Percentiles rank a stretch among this genome's conserved stretches.
phyloP scores from a whole-genome alignment of 1,139 yeast genomes.

The Candida gigantensis region DNA sequence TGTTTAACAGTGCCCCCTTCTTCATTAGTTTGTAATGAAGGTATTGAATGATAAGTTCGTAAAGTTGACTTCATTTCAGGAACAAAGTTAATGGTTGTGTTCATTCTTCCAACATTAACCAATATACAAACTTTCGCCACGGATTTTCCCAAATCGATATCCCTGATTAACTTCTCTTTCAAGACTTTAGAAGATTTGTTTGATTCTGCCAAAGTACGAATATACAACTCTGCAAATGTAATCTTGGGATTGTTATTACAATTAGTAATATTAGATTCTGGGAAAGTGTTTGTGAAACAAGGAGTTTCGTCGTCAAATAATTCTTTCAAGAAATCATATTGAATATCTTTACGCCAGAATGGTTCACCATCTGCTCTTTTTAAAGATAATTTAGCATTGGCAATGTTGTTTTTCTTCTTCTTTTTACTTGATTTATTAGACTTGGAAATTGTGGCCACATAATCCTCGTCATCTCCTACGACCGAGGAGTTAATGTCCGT shows the following conservation, averaged over 20 bases:
- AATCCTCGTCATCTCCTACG: slow-evolving; percentile 18
- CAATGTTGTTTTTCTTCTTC: slow-evolving; percentile 16
- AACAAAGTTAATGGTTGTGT: slow-evolving; percentile 92
- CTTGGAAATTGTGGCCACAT: slow-evolving; percentile 13
- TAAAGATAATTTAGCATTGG: slow-evolving; percentile 34
- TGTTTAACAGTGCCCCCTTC: slow-evolving; percentile 59
- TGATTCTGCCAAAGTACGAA: slow-evolving; percentile 80
- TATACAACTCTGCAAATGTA: slow-evolving; percentile 84
- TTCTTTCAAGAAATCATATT: slow-evolving; percentile 70
- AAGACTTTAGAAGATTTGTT: slow-evolving; percentile 81
- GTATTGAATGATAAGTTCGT: slow-evolving; percentile 91
- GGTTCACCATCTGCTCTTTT: slow-evolving; percentile 94
- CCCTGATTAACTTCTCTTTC: slow-evolving; percentile 70
- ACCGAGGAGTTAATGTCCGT: slow-evolving; percentile 18
- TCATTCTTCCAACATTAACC: slow-evolving; percentile 91
- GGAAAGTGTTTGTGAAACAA: slow-evolving; percentile 67
- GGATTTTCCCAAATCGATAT: slow-evolving; percentile 63
- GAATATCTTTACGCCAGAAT: slow-evolving; percentile 85
- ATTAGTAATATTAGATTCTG: slow-evolving; percentile 33
- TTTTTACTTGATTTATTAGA: slow-evolving; percentile 7
- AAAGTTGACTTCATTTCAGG: slow-evolving; percentile 96
- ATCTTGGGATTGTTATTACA: slow-evolving; percentile 49
- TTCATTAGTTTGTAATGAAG: slow-evolving; percentile 76
- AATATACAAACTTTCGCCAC: slow-evolving; percentile 82
- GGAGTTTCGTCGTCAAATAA: slow-evolving; percentile 63